Conservation (phyloP, 2,329 filamentous ascomycete genomes). For the Diaporthe humulicola region DNA sequence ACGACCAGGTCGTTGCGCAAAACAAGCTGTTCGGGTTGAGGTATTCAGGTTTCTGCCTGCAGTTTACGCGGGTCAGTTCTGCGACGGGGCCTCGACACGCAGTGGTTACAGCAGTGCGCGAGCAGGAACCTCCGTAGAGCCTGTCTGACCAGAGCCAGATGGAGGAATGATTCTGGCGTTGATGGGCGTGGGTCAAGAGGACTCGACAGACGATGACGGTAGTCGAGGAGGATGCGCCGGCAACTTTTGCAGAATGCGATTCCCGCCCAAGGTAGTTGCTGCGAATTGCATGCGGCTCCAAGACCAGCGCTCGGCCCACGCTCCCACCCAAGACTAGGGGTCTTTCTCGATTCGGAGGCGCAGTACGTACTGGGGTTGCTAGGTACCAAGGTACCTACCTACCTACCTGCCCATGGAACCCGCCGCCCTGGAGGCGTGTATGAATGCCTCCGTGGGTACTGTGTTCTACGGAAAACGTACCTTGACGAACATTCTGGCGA, state of each 20-base stretch:
- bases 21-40: neutral
- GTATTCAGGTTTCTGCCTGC: constrained; percentile 27
- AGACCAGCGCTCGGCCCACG: neutral
- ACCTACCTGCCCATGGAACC: neutral
- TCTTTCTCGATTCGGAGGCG: constrained; percentile 15
- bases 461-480: neutral
- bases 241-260: constrained; percentile 36
- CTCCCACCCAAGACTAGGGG: neutral
- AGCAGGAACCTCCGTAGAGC: neutral
- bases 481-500: neutral
- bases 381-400: constrained; percentile 7
- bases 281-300: constrained; percentile 27
- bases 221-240: constrained; percentile 12
- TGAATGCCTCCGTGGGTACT: neutral
- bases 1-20: neutral
- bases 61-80: constrained; percentile 32
- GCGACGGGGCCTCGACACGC: neutral
- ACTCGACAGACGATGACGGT: constrained; percentile 30
- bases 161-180: neutral
- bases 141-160: neutral
- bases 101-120: constrained; percentile 9
- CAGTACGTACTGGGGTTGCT: neutral
- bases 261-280: neutral
- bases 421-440: neutral
- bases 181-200: neutral